Base-by-base conservation (phyloP, 106 monocot genomes). In the Iris macrosiphon region DNA sequence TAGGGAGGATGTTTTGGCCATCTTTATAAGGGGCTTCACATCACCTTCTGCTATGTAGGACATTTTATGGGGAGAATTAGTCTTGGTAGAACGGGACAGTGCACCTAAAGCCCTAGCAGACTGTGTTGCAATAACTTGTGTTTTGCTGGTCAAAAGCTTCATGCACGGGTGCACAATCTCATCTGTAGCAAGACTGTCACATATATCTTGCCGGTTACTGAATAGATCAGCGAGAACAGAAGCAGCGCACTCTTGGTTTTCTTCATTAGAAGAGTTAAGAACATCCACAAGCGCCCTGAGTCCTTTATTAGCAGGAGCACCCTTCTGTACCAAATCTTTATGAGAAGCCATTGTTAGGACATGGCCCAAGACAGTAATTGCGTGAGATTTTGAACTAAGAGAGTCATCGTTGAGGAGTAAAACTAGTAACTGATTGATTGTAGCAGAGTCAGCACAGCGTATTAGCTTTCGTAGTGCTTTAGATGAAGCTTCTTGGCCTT, bases 141-240 rank as follows among this genome's bases (percentile, higher is more conserved):
- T 73, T 63, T 81, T 76, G 57, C 83, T 88, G 20, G 88, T 75
- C 83, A 88, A 63, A 44, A 88, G 88, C 65, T 88, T 88, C 79
- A 88, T 88, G 59, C 88, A 88, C 20, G 83, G 82, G 50, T 79
- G 49, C 5, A 88, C 58, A 62, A 88, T 79, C 61, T 88, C 88
- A 73, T 88, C 79, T 10, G 70, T 79, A 10, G 76, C 83, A 49
- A 88, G 76, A 42, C 70, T 79, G 34, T 83, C 88, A 56, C 88
- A 88, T 35, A 88, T 83, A 75, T 88, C 88, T 31, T 75, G 76
- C 19, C 88, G 73, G 5, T 14, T 65, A 45, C 69, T 79, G 43
- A 88, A 88, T 31, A 88, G 42, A 83, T 88, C 88, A 49, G 88
- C 83, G 16, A 88, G 60, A 31, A 79, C 88, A 23, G 75, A 83